Base-by-base conservation (phyloP, 2,329 filamentous ascomycete species). In the Hymenoscyphus repandus region DNA sequence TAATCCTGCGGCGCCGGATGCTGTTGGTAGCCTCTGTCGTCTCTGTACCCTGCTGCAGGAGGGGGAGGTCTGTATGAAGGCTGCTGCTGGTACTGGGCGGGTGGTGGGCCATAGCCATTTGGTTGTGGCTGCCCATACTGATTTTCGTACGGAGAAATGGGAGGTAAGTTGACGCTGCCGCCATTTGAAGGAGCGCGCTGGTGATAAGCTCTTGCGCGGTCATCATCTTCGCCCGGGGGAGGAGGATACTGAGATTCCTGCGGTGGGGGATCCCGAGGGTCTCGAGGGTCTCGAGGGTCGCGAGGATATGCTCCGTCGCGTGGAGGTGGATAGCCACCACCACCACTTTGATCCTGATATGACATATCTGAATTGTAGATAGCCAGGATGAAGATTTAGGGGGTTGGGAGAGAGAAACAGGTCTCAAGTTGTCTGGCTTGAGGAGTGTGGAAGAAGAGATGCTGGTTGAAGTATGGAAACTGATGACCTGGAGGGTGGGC, bases 201-300 rank as follows among this genome's bases (percentile, higher is more conserved):
- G 20, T 63, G 57, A 53, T 64, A 65, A 37, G 59, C 59, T 54
- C 64, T 57, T n/a, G 52, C 47, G 32, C 62, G 62, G 33, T 66
- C 64, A 37, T 65, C 63, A 48, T 66, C 65, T 52, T 66, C 65
- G 15, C 63, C 62, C 36, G 65, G 64, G 12, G 62, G 64, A 39
- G 58, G 57, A 30, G 58, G 57, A 40, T 61, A 61, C 20, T 58
- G 56, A 7, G 56, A 57, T 36, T 57, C 53, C 11, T 20, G 10
- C 5, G 38, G 38, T 4, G n/a, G 38, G 10, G 10, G n/a, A 20
- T 40, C 17, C 13, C 38, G 6, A 3, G 38, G 44, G 20, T 38
- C 22, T 15, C 17, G 22, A 45, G 42, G 20, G 30, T 30, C 13
- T 17, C 13, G 30, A 27, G 22, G 22, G 22, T 27, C 22, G 4